Base-by-base conservation (phyloP, 2,329 filamentous ascomycete species). In the Ophiostoma sp. region DNA sequence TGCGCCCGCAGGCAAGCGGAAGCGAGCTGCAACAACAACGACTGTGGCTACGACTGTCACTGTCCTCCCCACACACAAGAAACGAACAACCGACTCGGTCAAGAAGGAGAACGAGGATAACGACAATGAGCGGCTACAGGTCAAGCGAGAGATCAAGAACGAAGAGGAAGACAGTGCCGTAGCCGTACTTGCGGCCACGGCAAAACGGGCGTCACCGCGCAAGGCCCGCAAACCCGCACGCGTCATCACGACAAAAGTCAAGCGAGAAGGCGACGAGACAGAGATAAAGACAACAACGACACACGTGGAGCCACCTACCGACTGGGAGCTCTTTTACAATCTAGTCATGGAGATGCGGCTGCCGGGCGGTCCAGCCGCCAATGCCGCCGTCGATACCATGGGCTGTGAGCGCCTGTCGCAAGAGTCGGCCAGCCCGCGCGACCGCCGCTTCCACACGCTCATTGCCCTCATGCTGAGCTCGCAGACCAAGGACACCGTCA, bases 371-470 rank as follows among this genome's bases (percentile, higher is more conserved):
- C 76, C 80, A 80, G 80, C 90, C 77, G 77, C 86, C 82, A 79
- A 90, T 85, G 95, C 95, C 0, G 91, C 94, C 0, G 95, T 99
- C 13, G 95, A 99, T 79, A 98, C 94, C 0, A 97, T 98, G 94
- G 95, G 95, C 13, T 99, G 95, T 79, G 93, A 93, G 79, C 86
- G 87, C 8, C 83, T 95, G 11, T 91, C 91, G 2, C 81, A 84
- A 67, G 78, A 80, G 20, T 79, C 75, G 1, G 83, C 85, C 13
- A 83, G 80, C 71, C 77, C 82, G 35, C 82, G 80, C 71, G 85
- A 87, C 76, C 88, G 88, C 77, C 86, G 94, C 7, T 94, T 96
- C 75, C 94, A 97, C 76, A 96, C 92, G 3, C 86, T 97, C 39
- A 84, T 96, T 54, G 87, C 93, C 17, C 83, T 97, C 73, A 97